These are phyloP conservation scores for Debaryomycetaceae sp. DNA, from an alignment of 1,139 yeast species.

Conservation along the genomic window DNA sequence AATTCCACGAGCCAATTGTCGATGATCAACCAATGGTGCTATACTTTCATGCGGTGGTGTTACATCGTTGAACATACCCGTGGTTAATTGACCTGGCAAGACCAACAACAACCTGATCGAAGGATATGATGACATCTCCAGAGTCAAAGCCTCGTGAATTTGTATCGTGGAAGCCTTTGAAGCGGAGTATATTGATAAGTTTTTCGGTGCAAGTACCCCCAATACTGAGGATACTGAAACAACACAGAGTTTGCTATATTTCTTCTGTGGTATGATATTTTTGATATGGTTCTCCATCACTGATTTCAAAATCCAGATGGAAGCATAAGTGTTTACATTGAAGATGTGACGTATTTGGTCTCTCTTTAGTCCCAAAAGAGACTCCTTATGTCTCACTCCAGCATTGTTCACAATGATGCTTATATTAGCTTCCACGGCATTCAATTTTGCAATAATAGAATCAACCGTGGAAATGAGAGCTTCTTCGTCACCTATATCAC, in stretches of 20 bases:
- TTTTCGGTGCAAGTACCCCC: constrained; percentile 69
- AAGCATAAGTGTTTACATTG: constrained; percentile 56
- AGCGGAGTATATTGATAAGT: constrained; percentile 61
- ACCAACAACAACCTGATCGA: constrained; percentile 47
- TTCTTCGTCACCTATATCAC: constrained; percentile 48
- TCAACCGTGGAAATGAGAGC: constrained; percentile 20
- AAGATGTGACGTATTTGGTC: constrained; percentile 36
- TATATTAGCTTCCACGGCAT: constrained; percentile 27
- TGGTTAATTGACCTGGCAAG: constrained; percentile 64
- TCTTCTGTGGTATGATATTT: constrained; percentile 3
- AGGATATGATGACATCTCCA: constrained; percentile 35
- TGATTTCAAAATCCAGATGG: constrained; percentile 45
- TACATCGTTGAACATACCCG: constrained; percentile 62
- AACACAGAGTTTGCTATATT: constrained; percentile 40
- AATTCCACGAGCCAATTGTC: constrained; percentile 41
- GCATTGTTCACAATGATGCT: constrained; percentile 71
- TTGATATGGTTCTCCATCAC: constrained; percentile 31
- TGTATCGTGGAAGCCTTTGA: constrained; percentile 62
- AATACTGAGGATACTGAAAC: constrained; percentile 67
- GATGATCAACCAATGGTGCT: constrained; percentile 58
- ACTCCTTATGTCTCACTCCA: constrained; percentile 55
- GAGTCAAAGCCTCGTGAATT: constrained; percentile 54
- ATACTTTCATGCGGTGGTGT: constrained; percentile 53
- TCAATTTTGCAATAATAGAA: constrained; percentile 25
- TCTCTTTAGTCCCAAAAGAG: constrained; percentile 34